These are phyloP conservation scores for Ustilago nuda DNA, from an alignment of 1,284 basidiomycete species.

Conservation along the genomic window DNA sequence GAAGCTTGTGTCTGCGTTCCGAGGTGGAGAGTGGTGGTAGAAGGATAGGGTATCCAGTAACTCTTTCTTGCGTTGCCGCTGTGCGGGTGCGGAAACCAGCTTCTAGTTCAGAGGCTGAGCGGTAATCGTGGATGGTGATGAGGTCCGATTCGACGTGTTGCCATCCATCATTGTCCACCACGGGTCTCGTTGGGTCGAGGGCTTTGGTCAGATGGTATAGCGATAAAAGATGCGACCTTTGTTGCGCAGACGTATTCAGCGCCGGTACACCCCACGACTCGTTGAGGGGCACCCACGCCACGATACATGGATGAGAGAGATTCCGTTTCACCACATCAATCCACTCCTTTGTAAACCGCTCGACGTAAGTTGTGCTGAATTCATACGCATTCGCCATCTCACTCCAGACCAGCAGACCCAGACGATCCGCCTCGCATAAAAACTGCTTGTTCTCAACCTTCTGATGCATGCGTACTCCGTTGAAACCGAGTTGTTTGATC, in stretches of 20 bases:
- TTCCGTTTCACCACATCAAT: constrained; percentile 48
- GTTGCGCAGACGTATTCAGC: constrained; percentile 29
- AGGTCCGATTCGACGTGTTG: constrained; percentile 50
- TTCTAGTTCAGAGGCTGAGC: constrained; percentile 18
- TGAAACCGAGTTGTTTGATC: constrained; percentile 55
- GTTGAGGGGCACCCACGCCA: constrained; percentile 55
- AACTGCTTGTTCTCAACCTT: constrained; percentile 46
- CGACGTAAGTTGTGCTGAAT: constrained; percentile 33
- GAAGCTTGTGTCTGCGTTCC: constrained; percentile 21
- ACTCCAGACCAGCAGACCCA: constrained; percentile 54
- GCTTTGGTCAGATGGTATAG: constrained; percentile 51
- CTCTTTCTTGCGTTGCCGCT: constrained; percentile 13
- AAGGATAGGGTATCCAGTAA: constrained; percentile 30
- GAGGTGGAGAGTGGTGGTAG: constrained; percentile 14
- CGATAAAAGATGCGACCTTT: constrained; percentile 36
- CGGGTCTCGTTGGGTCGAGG: constrained; percentile 42
- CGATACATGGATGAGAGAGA: constrained; percentile 54
- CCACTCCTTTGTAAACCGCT: constrained; percentile 51
- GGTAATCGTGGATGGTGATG: constrained; percentile 51
- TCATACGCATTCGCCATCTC: constrained; percentile 59
- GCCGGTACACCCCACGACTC: constrained; percentile 50
- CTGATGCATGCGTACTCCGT: constrained; percentile 53
- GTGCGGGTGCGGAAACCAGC: constrained; percentile 10
- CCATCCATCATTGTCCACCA: constrained; percentile 57
- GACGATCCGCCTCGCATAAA: constrained; percentile 42